Evolutionary conservation across 768 basidiomycete genomes (phyloP).

Genomic region (Pisolithus albus): DNA sequence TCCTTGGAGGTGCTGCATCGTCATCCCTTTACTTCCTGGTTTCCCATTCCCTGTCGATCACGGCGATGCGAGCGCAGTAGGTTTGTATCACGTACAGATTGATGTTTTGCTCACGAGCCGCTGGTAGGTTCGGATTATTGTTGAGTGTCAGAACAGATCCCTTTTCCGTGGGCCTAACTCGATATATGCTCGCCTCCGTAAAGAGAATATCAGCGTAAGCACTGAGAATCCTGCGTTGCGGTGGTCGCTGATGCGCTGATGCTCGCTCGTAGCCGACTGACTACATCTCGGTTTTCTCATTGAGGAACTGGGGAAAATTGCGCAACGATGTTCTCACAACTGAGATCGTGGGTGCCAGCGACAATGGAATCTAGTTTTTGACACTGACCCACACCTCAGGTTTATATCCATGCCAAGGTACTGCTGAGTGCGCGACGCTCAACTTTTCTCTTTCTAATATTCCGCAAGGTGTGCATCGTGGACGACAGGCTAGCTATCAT

Average conservation of each 20-base stretch:
- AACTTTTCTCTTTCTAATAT: background rate
- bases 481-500: constrained; percentile 94
- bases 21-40: constrained; percentile 89
- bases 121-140: constrained; percentile 78
- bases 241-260: background rate
- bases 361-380: background rate
- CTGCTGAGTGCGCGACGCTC: background rate
- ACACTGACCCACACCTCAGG: constrained; percentile 33
- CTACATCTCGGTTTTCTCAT: constrained; percentile 84
- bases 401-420: constrained; percentile 87
- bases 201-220: constrained; percentile 80
- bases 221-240: background rate
- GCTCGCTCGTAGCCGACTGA: constrained; percentile 67
- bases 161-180: constrained; percentile 86
- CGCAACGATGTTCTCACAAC: constrained; percentile 77
- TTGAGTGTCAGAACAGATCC: constrained; percentile 91
- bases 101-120: background rate
- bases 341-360: constrained; percentile 56
- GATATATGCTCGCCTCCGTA: constrained; percentile 78
- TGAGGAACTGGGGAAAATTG: constrained; percentile 92
- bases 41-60: constrained; percentile 92
- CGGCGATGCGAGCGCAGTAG: constrained; percentile 83
- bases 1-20: constrained; percentile 87
- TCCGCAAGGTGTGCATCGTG: constrained; percentile 57
- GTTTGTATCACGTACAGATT: constrained; percentile 15